Evolutionary conservation across 2,329 filamentous ascomycete genomes (phyloP).

Genomic region (Myriosclerotinia scirpicola): DNA sequence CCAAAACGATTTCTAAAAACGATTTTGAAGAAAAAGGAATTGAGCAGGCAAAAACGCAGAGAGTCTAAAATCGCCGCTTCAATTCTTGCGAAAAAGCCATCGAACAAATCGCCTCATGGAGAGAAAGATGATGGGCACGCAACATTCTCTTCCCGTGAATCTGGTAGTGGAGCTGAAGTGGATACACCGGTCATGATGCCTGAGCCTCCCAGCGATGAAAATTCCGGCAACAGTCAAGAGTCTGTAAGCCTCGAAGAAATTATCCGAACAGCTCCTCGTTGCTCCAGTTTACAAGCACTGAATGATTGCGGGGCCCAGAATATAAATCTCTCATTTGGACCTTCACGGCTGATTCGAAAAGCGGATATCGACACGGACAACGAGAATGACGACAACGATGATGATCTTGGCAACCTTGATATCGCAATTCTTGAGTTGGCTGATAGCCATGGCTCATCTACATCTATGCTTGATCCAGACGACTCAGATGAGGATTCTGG

Average conservation of each 20-base stretch:
- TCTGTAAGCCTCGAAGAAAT: slow-evolving; percentile 11
- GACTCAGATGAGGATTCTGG: neutral
- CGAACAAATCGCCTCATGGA: neutral
- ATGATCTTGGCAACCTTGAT: slow-evolving; percentile 5
- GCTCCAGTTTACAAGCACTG: neutral
- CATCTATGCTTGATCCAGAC: neutral
- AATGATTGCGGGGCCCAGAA: neutral
- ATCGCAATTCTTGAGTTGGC: neutral
- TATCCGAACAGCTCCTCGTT: neutral
- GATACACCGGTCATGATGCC: neutral
- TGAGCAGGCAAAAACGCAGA: neutral
- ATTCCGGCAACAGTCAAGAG: neutral
- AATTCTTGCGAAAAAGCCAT: neutral
- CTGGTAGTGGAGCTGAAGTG: neutral
- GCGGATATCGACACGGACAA: neutral
- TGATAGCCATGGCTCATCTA: neutral
- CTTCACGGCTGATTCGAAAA: neutral
- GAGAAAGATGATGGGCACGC: neutral
- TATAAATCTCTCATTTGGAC: neutral
- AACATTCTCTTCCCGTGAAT: neutral
- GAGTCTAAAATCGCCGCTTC: neutral
- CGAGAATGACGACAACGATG: neutral
- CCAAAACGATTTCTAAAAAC: slow-evolving; percentile 5
- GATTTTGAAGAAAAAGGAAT: neutral
- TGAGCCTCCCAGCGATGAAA: neutral